These are phyloP conservation scores for Ophiosphaerella korrae DNA, from an alignment of 2,329 filamentous ascomycete genomes.

Conservation along the genomic window DNA sequence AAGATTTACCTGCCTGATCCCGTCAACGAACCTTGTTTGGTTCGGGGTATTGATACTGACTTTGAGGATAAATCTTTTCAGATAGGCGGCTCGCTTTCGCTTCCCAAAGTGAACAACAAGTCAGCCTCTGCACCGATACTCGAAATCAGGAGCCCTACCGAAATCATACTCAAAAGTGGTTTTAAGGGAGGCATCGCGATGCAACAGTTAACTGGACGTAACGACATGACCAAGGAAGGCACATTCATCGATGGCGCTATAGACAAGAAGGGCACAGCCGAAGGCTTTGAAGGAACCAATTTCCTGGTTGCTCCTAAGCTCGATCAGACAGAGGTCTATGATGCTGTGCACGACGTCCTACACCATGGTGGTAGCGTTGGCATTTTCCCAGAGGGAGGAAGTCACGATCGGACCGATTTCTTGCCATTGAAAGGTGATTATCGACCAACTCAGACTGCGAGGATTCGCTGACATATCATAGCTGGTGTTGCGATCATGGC, in stretches of 20 bases:
- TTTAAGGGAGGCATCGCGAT: constrained; percentile 79
- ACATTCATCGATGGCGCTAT: constrained; percentile 62
- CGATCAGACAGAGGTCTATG: constrained; percentile 91
- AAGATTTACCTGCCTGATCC: constrained; percentile 89
- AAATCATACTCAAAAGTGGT: constrained; percentile 83
- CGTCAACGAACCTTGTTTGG: constrained; percentile 77
- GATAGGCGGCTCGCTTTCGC: constrained; percentile 77
- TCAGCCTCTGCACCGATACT: constrained; percentile 84
- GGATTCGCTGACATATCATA: constrained; percentile 36
- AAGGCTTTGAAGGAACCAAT: constrained; percentile 73
- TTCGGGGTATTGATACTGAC: constrained; percentile 80
- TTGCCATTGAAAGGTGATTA: constrained; percentile 73
- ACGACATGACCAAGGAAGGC: constrained; percentile 71
- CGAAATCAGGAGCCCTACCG: constrained; percentile 78
- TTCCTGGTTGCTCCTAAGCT: constrained; percentile 92
- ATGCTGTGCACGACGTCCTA: constrained; percentile 86
- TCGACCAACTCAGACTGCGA: not conserved
- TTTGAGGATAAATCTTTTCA: constrained; percentile 66
- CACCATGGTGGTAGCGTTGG: constrained; percentile 86
- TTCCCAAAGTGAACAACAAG: constrained; percentile 82
- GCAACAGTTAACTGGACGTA: constrained; percentile 79
- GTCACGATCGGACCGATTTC: constrained; percentile 90
- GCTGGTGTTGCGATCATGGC: constrained; percentile 98
- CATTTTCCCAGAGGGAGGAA: constrained; percentile 96
- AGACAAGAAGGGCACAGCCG: constrained; percentile 58